phyloP scores from a whole-genome alignment of 345 rosid species.

The Hibiscus trionum region DNA sequence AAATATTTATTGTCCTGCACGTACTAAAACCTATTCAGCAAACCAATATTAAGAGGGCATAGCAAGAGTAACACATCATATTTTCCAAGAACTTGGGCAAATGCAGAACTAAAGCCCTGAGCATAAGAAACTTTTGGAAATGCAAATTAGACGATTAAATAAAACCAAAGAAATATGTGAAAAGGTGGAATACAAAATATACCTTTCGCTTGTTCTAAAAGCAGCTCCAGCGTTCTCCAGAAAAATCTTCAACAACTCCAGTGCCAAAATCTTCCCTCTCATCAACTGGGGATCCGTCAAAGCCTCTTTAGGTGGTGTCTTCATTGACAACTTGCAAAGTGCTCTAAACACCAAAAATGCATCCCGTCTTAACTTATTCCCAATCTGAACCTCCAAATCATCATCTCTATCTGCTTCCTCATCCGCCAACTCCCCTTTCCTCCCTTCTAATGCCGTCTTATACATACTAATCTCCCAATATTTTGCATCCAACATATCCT shows the following conservation, averaged over 20 bases:
- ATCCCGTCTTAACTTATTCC: slow-evolving; percentile 94
- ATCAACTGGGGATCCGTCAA: slow-evolving; percentile 76
- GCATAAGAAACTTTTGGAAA: background rate
- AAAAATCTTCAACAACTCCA: slow-evolving; percentile 91
- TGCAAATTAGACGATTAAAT: background rate
- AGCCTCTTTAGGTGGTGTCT: slow-evolving; percentile 95
- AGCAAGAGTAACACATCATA: background rate
- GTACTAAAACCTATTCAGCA: background rate
- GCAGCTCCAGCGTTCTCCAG: slow-evolving; percentile 99
- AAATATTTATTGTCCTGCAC: background rate
- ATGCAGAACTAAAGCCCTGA: background rate
- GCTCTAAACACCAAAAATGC: slow-evolving; percentile 99
- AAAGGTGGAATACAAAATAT: slow-evolving; percentile 5
- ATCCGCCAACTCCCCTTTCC: slow-evolving; percentile 91
- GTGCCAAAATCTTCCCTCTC: slow-evolving; percentile 95
- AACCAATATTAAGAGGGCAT: background rate
- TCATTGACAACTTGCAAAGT: slow-evolving; percentile 96
- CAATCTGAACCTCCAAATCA: slow-evolving; percentile 94
- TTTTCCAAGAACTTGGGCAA: background rate
- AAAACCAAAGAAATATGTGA: background rate
- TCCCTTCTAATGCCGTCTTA: slow-evolving; percentile 92
- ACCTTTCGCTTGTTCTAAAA: slow-evolving; percentile 98
- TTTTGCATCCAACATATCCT: slow-evolving; percentile 75
- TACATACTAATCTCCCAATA: slow-evolving; percentile 99
- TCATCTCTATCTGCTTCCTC: slow-evolving; percentile 88